Percentiles rank a stretch among this genome's conserved stretches.
phyloP scores from a whole-genome alignment of 1,284 basidiomycete genomes.

The Ceraceosorus guamensis region DNA sequence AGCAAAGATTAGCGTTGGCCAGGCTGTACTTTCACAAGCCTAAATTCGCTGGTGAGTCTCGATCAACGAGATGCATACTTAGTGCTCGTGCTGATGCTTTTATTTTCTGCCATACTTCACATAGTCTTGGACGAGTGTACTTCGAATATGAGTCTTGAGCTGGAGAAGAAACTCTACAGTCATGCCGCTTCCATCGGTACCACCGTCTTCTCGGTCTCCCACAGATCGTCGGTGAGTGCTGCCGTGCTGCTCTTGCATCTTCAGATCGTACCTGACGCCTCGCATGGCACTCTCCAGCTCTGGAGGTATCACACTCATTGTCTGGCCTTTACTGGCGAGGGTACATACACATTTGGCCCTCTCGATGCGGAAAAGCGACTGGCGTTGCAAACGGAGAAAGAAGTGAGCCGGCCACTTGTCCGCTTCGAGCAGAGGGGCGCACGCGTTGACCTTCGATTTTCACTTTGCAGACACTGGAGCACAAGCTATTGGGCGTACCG shows the following conservation, averaged over 20 bases:
- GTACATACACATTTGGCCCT: conserved; percentile 66
- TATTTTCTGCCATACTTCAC: too few species aligned
- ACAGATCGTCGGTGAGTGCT: conserved; percentile 18
- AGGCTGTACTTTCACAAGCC: conserved; percentile 91
- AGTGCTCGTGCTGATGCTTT: too few species aligned
- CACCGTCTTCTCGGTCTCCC: conserved; percentile 49
- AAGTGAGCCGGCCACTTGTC: neutral
- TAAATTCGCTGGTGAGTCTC: conserved; percentile 64
- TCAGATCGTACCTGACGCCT: neutral
- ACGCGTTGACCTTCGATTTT: too few species aligned
- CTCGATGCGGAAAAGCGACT: conserved; percentile 85
- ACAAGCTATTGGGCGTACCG: conserved; percentile 56
- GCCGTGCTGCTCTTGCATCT: neutral
- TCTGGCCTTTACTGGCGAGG: conserved; percentile 51
- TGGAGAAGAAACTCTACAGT: conserved; percentile 93
- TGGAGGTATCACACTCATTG: conserved; percentile 73
- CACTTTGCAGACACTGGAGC: conserved; percentile 34
- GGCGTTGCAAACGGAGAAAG: conserved; percentile 84
- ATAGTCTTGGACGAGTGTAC: conserved; percentile 88
- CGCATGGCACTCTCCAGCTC: conserved; percentile 58
- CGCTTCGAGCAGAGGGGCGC: too few species aligned
- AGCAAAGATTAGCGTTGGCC: conserved; percentile 84
- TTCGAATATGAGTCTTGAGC: conserved; percentile 81
- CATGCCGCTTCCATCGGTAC: conserved; percentile 61
- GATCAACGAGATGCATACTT: too few species aligned